A percentile compares a stretch with the other conserved stretches of the same genome.
phyloP scores from a whole-genome alignment of 2,329 filamentous ascomycete genomes.

The Colletotrichum sojae region DNA sequence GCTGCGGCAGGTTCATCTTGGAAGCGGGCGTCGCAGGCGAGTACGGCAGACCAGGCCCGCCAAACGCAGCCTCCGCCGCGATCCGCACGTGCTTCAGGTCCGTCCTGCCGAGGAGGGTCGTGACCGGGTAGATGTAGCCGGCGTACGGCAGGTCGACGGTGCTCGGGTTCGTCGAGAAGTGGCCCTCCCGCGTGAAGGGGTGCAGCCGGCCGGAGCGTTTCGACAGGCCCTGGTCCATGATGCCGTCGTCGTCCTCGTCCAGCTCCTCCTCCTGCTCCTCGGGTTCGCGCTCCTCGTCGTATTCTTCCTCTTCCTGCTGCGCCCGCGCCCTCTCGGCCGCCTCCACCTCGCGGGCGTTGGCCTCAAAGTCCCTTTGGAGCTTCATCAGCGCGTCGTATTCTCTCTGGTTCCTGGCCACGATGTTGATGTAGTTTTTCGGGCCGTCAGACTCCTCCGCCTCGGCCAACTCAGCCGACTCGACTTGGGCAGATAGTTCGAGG shows the following conservation, averaged over 20 bases:
- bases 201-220: slow-evolving; percentile 72
- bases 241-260: slow-evolving; percentile 48
- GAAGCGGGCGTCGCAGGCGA: slow-evolving; percentile 79
- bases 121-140: slow-evolving; percentile 79
- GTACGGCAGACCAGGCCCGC: slow-evolving; percentile 81
- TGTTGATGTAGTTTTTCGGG: slow-evolving; percentile 58
- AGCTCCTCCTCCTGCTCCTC: slow-evolving; percentile 49
- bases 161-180: slow-evolving; percentile 79
- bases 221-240: slow-evolving; percentile 29
- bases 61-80: slow-evolving; percentile 81
- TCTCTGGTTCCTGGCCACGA: slow-evolving; percentile 66
- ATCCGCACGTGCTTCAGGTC: slow-evolving; percentile 82
- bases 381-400: slow-evolving; percentile 69
- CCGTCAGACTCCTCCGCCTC: slow-evolving; percentile 58
- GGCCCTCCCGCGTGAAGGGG: slow-evolving; percentile 80
- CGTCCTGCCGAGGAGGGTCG: slow-evolving; percentile 75
- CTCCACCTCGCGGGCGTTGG: slow-evolving; percentile 51
- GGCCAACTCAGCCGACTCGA: slow-evolving; percentile 53
- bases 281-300: slow-evolving; percentile 53
- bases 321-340: slow-evolving; percentile 48
- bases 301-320: slow-evolving; percentile 52
- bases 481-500: slow-evolving; percentile 44
- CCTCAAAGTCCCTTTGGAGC: slow-evolving; percentile 71
- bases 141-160: slow-evolving; percentile 82
- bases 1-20: slow-evolving; percentile 71